Conservation (phyloP, 768 basidiomycete species). For the Leccinellum albellum region DNA sequence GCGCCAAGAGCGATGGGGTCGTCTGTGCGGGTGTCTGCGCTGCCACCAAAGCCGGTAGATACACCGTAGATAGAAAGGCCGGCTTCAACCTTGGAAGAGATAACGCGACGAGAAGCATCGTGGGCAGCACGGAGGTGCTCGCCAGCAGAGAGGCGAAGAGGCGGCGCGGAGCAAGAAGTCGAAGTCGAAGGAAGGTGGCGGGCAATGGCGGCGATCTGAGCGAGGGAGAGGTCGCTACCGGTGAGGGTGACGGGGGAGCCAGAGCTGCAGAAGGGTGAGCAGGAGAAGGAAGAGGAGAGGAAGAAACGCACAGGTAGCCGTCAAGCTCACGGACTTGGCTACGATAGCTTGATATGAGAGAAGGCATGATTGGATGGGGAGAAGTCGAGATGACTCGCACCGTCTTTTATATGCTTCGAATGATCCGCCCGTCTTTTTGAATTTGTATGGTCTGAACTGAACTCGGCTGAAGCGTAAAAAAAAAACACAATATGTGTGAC, state of each 20-base stretch:
- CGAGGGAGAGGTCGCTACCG: conserved; percentile 68
- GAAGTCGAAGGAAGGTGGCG: conserved; percentile 47
- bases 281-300: not conserved
- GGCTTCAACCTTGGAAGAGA: not conserved
- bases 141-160: conserved; percentile 19
- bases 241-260: conserved; percentile 64
- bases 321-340: conserved; percentile 60
- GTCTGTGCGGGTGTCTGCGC: conserved; percentile 80
- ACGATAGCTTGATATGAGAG: conserved; percentile 54
- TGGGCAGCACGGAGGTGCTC: conserved; percentile 46
- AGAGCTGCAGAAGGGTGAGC: conserved; percentile 37
- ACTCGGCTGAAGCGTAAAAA: conserved; percentile 5
- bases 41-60: conserved; percentile 84
- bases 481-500: conserved; percentile 22
- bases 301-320: conserved; percentile 49
- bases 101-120: conserved; percentile 47
- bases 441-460: not conserved
- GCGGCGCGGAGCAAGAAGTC: conserved; percentile 31
- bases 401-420: conserved; percentile 6
- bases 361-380: conserved; percentile 11
- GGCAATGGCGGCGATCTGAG: conserved; percentile 74
- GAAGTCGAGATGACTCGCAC: not conserved
- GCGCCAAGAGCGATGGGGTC: conserved; percentile 69
- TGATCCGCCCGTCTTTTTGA: conserved; percentile 20
- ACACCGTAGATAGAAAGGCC: conserved; percentile 80